These are phyloP conservation scores for Cytospora piceicola DNA, from an alignment of 2,329 filamentous ascomycete genomes.

Conservation along the genomic window DNA sequence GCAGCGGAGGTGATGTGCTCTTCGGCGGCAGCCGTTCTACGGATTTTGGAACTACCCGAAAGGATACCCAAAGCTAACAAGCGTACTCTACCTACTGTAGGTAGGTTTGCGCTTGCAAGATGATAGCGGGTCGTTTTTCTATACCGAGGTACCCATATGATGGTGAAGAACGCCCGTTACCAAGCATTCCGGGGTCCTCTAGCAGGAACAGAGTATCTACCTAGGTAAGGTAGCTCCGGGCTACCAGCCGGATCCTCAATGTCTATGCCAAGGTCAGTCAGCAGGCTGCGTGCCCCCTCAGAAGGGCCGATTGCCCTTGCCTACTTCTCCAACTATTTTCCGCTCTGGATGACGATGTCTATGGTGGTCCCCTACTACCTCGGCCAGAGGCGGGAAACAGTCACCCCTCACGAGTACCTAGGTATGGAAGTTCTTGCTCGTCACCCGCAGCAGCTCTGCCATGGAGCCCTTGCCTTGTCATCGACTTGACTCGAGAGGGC, in stretches of 20 bases:
- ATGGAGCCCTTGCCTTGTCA: neutral
- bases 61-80: too few species aligned
- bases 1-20: too few species aligned
- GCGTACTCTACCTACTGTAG: too few species aligned
- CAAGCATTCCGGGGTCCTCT: too few species aligned
- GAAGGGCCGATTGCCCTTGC: conserved; percentile 26
- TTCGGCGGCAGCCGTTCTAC: too few species aligned
- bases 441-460: neutral
- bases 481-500: neutral
- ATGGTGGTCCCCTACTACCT: neutral
- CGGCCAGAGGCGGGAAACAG: neutral
- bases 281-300: neutral
- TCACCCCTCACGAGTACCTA: conserved; percentile 21
- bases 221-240: too few species aligned
- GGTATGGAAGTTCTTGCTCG: neutral
- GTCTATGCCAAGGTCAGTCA: neutral
- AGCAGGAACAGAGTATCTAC: too few species aligned
- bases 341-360: neutral
- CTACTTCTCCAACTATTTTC: neutral
- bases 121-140: too few species aligned
- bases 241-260: neutral
- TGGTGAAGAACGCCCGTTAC: neutral
- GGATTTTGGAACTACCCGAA: too few species aligned
- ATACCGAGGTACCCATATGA: neutral
- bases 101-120: too few species aligned